Evolutionary conservation across 345 rosid genomes (phyloP).

Genomic region (Physaria fendleri): DNA sequence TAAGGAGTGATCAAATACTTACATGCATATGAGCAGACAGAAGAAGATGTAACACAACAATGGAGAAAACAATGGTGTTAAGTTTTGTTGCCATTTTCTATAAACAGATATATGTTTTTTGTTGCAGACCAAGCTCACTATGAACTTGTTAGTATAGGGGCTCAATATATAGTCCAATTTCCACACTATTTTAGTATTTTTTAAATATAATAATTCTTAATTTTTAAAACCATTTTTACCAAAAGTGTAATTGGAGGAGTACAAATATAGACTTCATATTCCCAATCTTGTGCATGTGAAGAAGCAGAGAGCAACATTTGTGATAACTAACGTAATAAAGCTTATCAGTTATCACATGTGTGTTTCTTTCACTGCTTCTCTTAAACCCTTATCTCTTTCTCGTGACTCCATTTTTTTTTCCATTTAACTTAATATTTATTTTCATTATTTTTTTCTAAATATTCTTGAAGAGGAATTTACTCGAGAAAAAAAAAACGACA

Average conservation of each 20-base stretch:
- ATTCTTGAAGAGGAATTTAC: not conserved
- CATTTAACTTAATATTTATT: not conserved
- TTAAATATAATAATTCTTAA: not conserved
- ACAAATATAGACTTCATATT: conserved; percentile 25
- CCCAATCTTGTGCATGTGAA: conserved; percentile 27
- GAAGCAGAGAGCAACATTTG: conserved; percentile 12
- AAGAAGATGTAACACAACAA: conserved; percentile 15
- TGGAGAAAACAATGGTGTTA: conserved; percentile 16
- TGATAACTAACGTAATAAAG: conserved; percentile 12
- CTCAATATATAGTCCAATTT: conserved; percentile 1
- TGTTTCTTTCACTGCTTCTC: conserved; percentile 5
- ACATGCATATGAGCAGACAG: conserved; percentile 20
- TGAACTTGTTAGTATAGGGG: not conserved
- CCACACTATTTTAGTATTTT: no score
- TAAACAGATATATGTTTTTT: not conserved
- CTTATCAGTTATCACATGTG: conserved; percentile 21
- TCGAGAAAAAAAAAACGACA: not conserved
- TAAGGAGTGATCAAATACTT: conserved; percentile 4
- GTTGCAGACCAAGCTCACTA: not conserved
- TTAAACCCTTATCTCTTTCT: conserved; percentile 20
- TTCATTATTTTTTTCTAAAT: conserved; percentile 2
- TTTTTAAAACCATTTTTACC: not conserved
- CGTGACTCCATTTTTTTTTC: not conserved
- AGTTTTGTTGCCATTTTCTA: conserved; percentile 15
- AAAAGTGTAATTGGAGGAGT: not conserved